Percentiles rank a stretch among this genome's conserved stretches.
These are phyloP conservation scores for Thelonectria olida DNA, from an alignment of 2,329 filamentous ascomycete genomes.

Conservation along the genomic window DNA sequence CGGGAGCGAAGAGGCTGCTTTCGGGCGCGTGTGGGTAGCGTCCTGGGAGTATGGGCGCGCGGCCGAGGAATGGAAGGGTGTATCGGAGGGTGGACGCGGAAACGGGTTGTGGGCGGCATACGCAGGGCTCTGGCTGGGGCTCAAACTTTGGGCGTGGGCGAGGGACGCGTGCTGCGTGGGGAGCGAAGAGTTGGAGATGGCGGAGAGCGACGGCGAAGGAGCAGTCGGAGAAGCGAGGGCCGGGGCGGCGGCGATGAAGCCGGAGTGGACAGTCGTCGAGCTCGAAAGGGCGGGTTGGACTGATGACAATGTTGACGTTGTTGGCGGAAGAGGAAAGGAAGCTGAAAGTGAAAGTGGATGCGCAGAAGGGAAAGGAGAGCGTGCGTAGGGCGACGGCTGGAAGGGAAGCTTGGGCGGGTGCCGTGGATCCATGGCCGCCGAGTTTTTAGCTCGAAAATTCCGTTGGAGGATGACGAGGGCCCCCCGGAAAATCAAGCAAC, in stretches of 20 bases:
- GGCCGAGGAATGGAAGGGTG: slow-evolving; percentile 51
- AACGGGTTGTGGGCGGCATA: slow-evolving; percentile 43
- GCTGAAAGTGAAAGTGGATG: slow-evolving; percentile 22
- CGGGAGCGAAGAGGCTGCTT: slow-evolving; percentile 55
- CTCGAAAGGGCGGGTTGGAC: slow-evolving; percentile 21
- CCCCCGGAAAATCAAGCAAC: slow-evolving; percentile 39
- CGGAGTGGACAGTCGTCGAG: slow-evolving; percentile 14
- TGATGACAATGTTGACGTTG: slow-evolving; percentile 25
- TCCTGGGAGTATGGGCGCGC: slow-evolving; percentile 44
- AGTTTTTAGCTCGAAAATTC: slow-evolving; percentile 48
- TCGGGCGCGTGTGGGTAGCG: slow-evolving; percentile 52
- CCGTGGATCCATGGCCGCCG: slow-evolving; percentile 44
- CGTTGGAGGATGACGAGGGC: slow-evolving; percentile 34
- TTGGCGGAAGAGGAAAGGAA: slow-evolving; percentile 19
- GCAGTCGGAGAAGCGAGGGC: slow-evolving; percentile 8
- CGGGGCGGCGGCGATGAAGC: slow-evolving; percentile 24
- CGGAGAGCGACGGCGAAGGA: slow-evolving; percentile 17
- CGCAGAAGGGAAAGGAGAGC: slow-evolving; percentile 42
- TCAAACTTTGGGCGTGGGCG: slow-evolving; percentile 35
- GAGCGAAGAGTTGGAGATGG: slow-evolving; percentile 25
- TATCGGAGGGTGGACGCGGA: slow-evolving; percentile 53
- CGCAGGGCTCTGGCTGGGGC: slow-evolving; percentile 38
- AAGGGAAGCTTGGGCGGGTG: slow-evolving; percentile 46
- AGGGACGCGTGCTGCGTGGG: slow-evolving; percentile 29
- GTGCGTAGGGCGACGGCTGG: slow-evolving; percentile 43